A percentile compares a stretch with the other conserved stretches of the same genome.
These are phyloP conservation scores for Panus rudis DNA, from an alignment of 768 basidiomycete genomes.

Conservation along the genomic window DNA sequence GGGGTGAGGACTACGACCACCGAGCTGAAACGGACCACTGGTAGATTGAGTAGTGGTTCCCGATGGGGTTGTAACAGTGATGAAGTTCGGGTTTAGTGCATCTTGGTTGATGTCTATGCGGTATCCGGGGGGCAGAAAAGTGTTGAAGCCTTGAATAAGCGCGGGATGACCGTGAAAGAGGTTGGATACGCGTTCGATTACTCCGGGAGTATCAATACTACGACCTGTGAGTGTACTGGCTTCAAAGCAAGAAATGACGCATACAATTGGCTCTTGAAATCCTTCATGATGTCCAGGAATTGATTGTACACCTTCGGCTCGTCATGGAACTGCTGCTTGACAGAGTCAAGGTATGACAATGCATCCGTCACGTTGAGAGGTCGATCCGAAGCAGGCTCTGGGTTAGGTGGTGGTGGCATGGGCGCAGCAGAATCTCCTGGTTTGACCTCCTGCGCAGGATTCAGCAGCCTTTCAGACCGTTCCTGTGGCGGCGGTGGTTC, in stretches of 20 bases:
- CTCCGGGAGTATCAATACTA: conserved; percentile 96
- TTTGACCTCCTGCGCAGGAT: too few relatives aligned
- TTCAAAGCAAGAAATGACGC: conserved; percentile 13
- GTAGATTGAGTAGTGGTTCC: conserved; percentile 41
- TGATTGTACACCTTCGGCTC: conserved; percentile 58
- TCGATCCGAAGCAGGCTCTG: too few relatives aligned
- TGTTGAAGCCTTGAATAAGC: conserved; percentile 98
- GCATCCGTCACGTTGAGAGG: conserved; percentile 59
- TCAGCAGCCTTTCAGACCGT: too few relatives aligned
- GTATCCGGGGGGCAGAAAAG: conserved; percentile 91
- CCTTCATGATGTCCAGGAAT: conserved; percentile 68
- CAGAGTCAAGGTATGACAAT: conserved; percentile 55
- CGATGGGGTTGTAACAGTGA: conserved; percentile 73
- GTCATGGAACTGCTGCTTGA: conserved; percentile 53
- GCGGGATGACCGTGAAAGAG: conserved; percentile 86
- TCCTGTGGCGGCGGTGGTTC: too few relatives aligned
- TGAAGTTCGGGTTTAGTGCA: conserved; percentile 53
- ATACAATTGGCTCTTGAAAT: conserved; percentile 61
- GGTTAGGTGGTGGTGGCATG: too few relatives aligned
- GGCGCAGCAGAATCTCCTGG: too few relatives aligned
- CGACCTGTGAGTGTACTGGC: neutral
- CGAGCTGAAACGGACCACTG: conserved; percentile 12
- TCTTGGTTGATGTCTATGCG: conserved; percentile 78
- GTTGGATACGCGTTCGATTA: conserved; percentile 90
- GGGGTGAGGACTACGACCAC: neutral